Percentiles rank a stretch among this genome's conserved stretches.
Conservation (phyloP, 176 grass and related monocot genomes). For the Chloris gayana region DNA sequence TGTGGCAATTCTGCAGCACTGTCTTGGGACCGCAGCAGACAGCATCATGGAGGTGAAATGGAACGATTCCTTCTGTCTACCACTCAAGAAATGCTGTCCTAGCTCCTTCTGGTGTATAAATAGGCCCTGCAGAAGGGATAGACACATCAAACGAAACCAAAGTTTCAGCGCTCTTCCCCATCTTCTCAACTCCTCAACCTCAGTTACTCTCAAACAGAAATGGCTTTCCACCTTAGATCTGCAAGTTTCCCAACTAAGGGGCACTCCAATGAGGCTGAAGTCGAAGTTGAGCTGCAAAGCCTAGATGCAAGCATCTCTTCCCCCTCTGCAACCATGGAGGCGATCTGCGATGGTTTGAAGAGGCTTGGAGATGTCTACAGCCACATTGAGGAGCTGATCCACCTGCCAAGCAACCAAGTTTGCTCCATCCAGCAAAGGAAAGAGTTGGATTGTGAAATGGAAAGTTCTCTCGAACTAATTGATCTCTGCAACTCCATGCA, state of each 20-base stretch:
- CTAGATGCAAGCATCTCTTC: conserved; percentile 34
- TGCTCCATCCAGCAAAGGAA: conserved; percentile 34
- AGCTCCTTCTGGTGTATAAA: conserved; percentile 40
- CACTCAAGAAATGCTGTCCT: conserved; percentile 6
- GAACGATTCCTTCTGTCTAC: conserved; percentile 42
- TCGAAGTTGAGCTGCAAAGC: conserved; percentile 50
- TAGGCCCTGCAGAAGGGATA: conserved; percentile 18
- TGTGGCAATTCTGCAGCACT: conserved; percentile 11
- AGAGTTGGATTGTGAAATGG: conserved; percentile 47
- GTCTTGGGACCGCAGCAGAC: conserved; percentile 17
- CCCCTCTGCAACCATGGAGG: background rate
- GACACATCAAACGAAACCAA: conserved; percentile 31
- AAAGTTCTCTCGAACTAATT: conserved; percentile 42
- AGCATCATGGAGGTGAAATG: conserved; percentile 27
- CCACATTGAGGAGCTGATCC: conserved; percentile 44
- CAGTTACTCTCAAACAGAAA: conserved; percentile 4
- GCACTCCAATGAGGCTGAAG: conserved; percentile 21
- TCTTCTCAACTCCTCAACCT: background rate
- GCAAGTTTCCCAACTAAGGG: conserved; percentile 49
- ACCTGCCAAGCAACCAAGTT: conserved; percentile 47
- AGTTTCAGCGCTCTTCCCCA: conserved; percentile 4
- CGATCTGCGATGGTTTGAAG: conserved; percentile 24
- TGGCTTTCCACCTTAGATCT: conserved; percentile 52
- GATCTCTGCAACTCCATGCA: conserved; percentile 53
- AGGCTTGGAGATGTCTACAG: conserved; percentile 48